Evolutionary conservation across 2,329 filamentous ascomycete species (phyloP), one percentile per base, ranked within the genome.

Genomic region (Colletotrichum sp.): DNA sequence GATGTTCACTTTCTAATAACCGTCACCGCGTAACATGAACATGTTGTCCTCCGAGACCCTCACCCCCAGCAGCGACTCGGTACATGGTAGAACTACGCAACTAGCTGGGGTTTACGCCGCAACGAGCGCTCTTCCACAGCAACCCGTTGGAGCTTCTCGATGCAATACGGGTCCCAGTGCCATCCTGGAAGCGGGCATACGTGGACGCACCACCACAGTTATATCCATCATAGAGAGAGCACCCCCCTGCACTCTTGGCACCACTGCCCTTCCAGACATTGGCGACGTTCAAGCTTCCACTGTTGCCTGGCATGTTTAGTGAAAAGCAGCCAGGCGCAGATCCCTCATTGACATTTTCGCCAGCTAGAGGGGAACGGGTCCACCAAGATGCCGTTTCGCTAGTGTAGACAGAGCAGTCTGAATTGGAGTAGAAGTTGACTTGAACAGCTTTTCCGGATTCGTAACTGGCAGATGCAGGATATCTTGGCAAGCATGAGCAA

Each of bases 61-160:
- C 1, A 10, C 44, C n/a, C 44, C 10, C 15, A 39, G 34, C 15
- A 16, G 5, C n/a, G 6, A 49, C 44, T 49, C 2, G 10, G 10
- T 21, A 21, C n/a, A 21, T 7, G 6, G 44, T 21, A 7, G 39
- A n/a, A n/a, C 0, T 10, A 21, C 9, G 10, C 18, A 49, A 4
- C n/a, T 49, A 49, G n/a, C n/a, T 49, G 3, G 1, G 44, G 10
- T 7, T 49, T 8, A 39, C 68, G 15, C 68, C 34, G 10, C 70
- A 72, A 36, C 55, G 26, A 6, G 70, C 28, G n/a, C 63, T 72
- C 70, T 72, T 72, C 70, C 70, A 72, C 26, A 72, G 9, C 52
- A 34, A 28, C 5, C 52, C 63, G n/a, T 44, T 59, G 7, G 55
- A n/a, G 55, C 70, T 72, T 28, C 70, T 72, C 3, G 63, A 44